Base-by-base conservation (phyloP, 176 grass and related monocot genomes). In the Hsuehochloa calcarea region DNA sequence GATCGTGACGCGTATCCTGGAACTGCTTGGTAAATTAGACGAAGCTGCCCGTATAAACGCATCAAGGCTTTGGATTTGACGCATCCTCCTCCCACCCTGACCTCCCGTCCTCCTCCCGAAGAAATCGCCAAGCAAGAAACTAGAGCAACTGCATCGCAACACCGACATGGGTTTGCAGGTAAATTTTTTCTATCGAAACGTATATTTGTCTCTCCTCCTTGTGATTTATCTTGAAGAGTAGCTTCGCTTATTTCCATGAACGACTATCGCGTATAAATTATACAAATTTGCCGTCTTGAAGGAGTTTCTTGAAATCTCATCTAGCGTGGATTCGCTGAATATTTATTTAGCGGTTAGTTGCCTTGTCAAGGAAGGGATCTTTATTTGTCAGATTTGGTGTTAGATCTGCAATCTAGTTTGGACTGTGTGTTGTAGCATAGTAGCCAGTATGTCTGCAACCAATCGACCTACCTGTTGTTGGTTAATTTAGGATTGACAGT, bases 81-180 rank as follows among this genome's bases (percentile, higher is more conserved):
- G 43, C 39, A 45, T 45, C 50, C 47, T 13, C 47, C 50, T 52
- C 49, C n/a, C n/a, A n/a, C 49, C 41, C 10, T 8, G 1, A 17
- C 40, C 4, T 14, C 14, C 22, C 51, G 15, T 26, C 44, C 13
- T 15, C 34, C 34, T 3, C 79, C 64, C 19, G 55, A 84, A 74
- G 70, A 45, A 39, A 66, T 65, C 82, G 59, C 11, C 51, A 7
- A 10, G 3, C 27, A 10, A 20, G 80, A 82, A 45, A 29, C 22
- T 25, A 59, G 15, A 3, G 2, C 52, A 29, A 0, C 39, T 41
- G 0, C 81, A 40, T n/a, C 69, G 1, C 41, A 13, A 16, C 64
- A 3, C 6, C 70, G 29, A 0, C 72, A 85, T 85, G 83, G 83
- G 74, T 70, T 51, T 78, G 61, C 83, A 85, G 83, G 83, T 85